These are phyloP conservation scores for Candida maris DNA, from an alignment of 805 yeast genomes.

Conservation along the genomic window DNA sequence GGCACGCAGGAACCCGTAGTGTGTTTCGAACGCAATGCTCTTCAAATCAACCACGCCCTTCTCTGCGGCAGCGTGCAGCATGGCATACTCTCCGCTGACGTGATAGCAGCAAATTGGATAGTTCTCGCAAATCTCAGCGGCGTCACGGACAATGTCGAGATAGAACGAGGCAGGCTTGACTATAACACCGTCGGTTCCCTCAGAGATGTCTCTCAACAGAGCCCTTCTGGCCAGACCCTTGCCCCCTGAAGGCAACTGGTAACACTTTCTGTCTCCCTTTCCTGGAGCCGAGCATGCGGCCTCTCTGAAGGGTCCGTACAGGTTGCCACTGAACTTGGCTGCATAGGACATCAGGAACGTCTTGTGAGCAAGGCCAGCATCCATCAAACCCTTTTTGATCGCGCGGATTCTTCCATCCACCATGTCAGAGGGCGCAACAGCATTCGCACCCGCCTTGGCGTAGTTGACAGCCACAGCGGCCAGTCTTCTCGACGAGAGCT, in stretches of 20 bases:
- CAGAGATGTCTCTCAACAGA: constrained; percentile 73
- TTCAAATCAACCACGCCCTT: constrained; percentile 88
- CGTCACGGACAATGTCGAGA: constrained; percentile 86
- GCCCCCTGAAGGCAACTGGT: constrained; percentile 92
- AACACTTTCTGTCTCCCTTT: constrained; percentile 86
- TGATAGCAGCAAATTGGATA: constrained; percentile 93
- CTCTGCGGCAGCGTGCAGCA: constrained; percentile 98
- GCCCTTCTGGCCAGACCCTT: constrained; percentile 94
- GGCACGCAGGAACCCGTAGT: constrained; percentile 88
- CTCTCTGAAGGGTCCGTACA: constrained; percentile 97
- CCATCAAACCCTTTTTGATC: constrained; percentile 79
- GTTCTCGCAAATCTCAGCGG: constrained; percentile 74
- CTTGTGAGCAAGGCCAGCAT: constrained; percentile 79
- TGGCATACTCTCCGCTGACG: constrained; percentile 95
- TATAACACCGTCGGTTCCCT: constrained; percentile 94
- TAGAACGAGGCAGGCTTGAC: constrained; percentile 96
- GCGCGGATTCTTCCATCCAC: constrained; percentile 91
- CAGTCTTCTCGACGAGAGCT: constrained; percentile 68
- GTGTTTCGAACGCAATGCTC: constrained; percentile 76
- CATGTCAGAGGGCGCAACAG: constrained; percentile 98
- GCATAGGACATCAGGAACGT: constrained; percentile 89
- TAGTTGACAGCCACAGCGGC: constrained; percentile 95
- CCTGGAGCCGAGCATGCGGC: constrained; percentile 93
- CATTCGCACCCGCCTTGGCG: constrained; percentile 92
- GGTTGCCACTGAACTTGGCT: constrained; percentile 86